Conservation (phyloP, 192 early-diverging fungal genomes). For the Geranomyces variabilis region DNA sequence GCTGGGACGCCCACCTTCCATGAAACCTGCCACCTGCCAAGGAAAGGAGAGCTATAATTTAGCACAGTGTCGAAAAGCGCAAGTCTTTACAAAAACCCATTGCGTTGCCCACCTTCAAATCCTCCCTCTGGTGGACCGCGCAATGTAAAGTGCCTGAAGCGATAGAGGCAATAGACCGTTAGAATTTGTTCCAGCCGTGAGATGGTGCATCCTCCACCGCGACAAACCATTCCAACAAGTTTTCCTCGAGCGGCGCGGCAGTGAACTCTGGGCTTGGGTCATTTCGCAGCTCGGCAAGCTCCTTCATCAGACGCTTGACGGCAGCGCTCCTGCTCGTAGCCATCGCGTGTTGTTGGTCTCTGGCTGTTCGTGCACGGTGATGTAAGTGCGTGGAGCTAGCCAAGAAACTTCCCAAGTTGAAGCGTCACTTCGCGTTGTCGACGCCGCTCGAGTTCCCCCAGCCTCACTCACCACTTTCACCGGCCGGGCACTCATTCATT, state of each 20-base stretch:
- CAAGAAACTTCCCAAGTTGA: no score
- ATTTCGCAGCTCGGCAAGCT: slow-evolving; percentile 69
- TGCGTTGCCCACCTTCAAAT: slow-evolving; percentile 77
- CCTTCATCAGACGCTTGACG: slow-evolving; percentile 82
- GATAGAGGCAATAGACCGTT: slow-evolving; percentile 62
- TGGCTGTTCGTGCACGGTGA: not conserved
- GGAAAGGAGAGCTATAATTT: not conserved
- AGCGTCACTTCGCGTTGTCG: no score
- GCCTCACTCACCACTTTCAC: no score
- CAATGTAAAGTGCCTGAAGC: slow-evolving; percentile 83
- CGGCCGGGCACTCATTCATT: no score
- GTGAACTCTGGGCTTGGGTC: slow-evolving; percentile 73
- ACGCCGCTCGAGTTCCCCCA: no score
- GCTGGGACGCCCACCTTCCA: slow-evolving; percentile 59
- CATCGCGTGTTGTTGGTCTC: not conserved
- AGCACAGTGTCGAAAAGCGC: not conserved
- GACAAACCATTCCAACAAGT: slow-evolving; percentile 90
- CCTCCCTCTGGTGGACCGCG: slow-evolving; percentile 84
- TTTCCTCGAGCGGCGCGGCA: slow-evolving; percentile 79
- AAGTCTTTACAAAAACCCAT: slow-evolving; percentile 47
- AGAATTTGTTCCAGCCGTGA: slow-evolving; percentile 86
- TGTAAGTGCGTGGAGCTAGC: not conserved
- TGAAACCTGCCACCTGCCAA: slow-evolving; percentile 51
- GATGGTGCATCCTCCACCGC: slow-evolving; percentile 71
- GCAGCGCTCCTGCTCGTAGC: slow-evolving; percentile 45